phyloP scores from a whole-genome alignment of 2,329 filamentous ascomycete species.

The Fusarium anguioides region DNA sequence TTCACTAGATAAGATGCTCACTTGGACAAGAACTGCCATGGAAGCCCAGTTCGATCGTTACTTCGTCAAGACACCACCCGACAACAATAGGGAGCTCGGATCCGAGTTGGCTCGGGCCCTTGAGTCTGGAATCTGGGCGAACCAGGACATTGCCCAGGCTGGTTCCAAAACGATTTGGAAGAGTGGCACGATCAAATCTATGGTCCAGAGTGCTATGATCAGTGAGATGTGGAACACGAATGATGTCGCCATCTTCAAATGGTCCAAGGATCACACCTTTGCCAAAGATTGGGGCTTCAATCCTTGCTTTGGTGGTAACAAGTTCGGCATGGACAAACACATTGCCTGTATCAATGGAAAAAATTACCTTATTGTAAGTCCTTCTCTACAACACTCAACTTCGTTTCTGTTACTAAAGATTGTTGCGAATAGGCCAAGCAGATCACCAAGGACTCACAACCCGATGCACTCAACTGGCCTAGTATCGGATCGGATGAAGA shows the following conservation, averaged over 20 bases:
- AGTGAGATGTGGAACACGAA: background rate
- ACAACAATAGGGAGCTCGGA: background rate
- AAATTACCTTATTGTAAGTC: constrained; percentile 3
- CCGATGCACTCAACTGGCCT: background rate
- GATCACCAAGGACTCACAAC: background rate
- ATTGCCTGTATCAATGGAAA: background rate
- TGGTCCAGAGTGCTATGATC: constrained; percentile 1
- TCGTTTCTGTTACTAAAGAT: background rate
- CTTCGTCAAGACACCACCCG: background rate
- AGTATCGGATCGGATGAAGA: background rate
- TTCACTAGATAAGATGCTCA: background rate
- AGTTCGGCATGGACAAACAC: background rate
- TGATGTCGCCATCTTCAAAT: constrained; percentile 1
- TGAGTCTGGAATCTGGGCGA: background rate
- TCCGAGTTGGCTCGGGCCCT: background rate
- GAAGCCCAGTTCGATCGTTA: background rate
- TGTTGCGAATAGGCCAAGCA: background rate
- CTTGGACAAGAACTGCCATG: background rate
- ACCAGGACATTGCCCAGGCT: background rate
- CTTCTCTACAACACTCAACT: no score
- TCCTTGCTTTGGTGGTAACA: background rate
- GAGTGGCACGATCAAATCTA: background rate
- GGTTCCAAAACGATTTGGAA: background rate
- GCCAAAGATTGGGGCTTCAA: constrained; percentile 4
- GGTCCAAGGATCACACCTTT: background rate